phyloP scores from a whole-genome alignment of 2,329 filamentous ascomycete species.

The Cercospora nicotianae region DNA sequence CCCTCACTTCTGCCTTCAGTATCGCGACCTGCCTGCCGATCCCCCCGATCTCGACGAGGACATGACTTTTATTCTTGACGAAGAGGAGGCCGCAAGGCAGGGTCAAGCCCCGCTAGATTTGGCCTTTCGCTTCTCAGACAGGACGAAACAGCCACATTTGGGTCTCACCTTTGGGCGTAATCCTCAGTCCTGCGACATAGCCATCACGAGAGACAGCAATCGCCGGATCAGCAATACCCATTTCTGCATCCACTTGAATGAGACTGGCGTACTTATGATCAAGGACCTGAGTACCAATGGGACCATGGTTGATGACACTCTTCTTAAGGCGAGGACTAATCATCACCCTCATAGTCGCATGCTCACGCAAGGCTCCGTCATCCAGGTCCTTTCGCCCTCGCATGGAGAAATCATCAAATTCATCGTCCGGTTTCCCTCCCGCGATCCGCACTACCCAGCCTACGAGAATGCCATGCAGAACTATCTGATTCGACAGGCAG shows the following conservation, averaged over 20 bases:
- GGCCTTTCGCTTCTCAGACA: conserved; percentile 75
- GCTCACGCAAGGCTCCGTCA: conserved; percentile 69
- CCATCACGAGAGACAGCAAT: conserved; percentile 64
- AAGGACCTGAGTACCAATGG: conserved; percentile 96
- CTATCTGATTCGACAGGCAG: conserved; percentile 56
- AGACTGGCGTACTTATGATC: conserved; percentile 83
- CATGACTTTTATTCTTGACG: conserved; percentile 37
- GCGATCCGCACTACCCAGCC: conserved; percentile 64
- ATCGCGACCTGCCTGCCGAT: conserved; percentile 35
- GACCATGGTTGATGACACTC: conserved; percentile 74
- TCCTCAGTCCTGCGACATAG: conserved; percentile 66
- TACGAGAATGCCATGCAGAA: conserved; percentile 69
- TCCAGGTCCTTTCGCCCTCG: conserved; percentile 62
- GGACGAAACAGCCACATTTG: conserved; percentile 63
- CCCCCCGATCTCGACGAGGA: conserved; percentile 31
- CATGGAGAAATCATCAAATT: conserved; percentile 70
- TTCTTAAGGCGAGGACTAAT: conserved; percentile 59
- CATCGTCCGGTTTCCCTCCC: conserved; percentile 76
- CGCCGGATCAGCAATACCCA: conserved; percentile 90
- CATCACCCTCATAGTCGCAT: conserved; percentile 56
- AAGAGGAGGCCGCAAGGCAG: conserved; percentile 40
- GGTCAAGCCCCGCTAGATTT: conserved; percentile 58
- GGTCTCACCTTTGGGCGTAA: conserved; percentile 91
- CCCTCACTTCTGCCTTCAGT: conserved; percentile 63
- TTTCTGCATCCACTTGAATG: conserved; percentile 88